These are phyloP conservation scores for Penicillium soppii DNA, from an alignment of 495 filamentous ascomycete genomes.

Conservation along the genomic window DNA sequence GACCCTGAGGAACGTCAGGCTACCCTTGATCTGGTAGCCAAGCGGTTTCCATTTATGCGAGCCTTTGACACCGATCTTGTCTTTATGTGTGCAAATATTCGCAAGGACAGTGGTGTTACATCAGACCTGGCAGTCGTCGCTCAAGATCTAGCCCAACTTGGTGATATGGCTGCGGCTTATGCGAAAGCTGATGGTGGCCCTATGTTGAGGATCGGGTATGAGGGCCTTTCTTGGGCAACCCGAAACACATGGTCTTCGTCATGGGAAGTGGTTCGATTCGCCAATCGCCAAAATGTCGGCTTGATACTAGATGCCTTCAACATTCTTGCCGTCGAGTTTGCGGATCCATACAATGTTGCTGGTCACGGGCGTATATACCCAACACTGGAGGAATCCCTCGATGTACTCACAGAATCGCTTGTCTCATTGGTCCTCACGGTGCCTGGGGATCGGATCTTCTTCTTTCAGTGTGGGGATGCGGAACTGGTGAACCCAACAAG, in stretches of 20 bases:
- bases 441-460: slow-evolving; percentile 62
- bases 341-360: slow-evolving; percentile 50
- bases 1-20: slow-evolving; percentile 22
- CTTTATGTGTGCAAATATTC: slow-evolving; percentile 35
- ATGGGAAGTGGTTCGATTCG: slow-evolving; percentile 57
- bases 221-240: slow-evolving; percentile 59
- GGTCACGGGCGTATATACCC: slow-evolving; percentile 28
- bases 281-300: slow-evolving; percentile 59
- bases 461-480: slow-evolving; percentile 71
- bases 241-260: slow-evolving; percentile 60
- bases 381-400: slow-evolving; percentile 22
- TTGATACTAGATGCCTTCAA: slow-evolving; percentile 72
- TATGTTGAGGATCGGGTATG: slow-evolving; percentile 33
- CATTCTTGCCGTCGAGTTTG: slow-evolving; percentile 65
- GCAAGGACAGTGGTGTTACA: slow-evolving; percentile 29
- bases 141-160: slow-evolving; percentile 28
- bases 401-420: slow-evolving; percentile 32
- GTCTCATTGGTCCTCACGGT: slow-evolving; percentile 49
- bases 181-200: slow-evolving; percentile 26
- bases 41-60: slow-evolving; percentile 39
- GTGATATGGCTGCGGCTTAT: slow-evolving; percentile 31
- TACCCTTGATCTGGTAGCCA: slow-evolving; percentile 25
- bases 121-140: slow-evolving; percentile 30
- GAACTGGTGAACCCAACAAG: slow-evolving; percentile 51
- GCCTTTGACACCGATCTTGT: slow-evolving; percentile 37